Percentiles rank a stretch among this genome's conserved stretches.
phyloP scores from a whole-genome alignment of 2,329 filamentous ascomycete genomes.

The Pseudonectria foliicola region DNA sequence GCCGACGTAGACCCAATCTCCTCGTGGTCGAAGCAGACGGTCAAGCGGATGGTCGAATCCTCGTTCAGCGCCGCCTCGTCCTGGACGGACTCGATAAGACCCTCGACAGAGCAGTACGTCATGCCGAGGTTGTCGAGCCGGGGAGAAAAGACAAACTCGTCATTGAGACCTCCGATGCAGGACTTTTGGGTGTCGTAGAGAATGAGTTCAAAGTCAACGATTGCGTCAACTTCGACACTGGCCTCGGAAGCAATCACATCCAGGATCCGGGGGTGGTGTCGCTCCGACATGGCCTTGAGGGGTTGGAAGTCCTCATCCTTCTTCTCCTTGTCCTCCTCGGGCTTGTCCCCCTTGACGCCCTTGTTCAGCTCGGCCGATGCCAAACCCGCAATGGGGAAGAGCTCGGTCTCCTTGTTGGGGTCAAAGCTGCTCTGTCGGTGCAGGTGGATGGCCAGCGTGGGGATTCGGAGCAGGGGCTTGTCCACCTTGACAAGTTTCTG shows the following conservation, averaged over 20 bases:
- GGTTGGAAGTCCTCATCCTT: slow-evolving; percentile 59
- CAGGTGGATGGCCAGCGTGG: slow-evolving; percentile 89
- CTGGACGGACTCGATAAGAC: slow-evolving; percentile 71
- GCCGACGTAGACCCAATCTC: slow-evolving; percentile 91
- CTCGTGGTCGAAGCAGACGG: slow-evolving; percentile 94
- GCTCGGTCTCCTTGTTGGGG: slow-evolving; percentile 94
- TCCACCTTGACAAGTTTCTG: slow-evolving; percentile 87
- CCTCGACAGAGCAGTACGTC: slow-evolving; percentile 87
- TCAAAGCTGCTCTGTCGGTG: slow-evolving; percentile 79
- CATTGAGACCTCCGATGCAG: slow-evolving; percentile 78
- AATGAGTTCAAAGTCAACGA: slow-evolving; percentile 93
- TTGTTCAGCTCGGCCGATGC: slow-evolving; percentile 84
- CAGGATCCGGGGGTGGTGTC: slow-evolving; percentile 84
- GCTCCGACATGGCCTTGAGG: slow-evolving; percentile 67
- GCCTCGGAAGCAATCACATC: slow-evolving; percentile 78
- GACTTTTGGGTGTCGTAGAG: slow-evolving; percentile 94
- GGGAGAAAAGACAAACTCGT: slow-evolving; percentile 95
- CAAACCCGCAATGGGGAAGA: slow-evolving; percentile 88
- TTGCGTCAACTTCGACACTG: slow-evolving; percentile 59
- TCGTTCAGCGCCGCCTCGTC: slow-evolving; percentile 59
- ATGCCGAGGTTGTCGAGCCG: slow-evolving; percentile 93
- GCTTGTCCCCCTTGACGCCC: slow-evolving; percentile 45
- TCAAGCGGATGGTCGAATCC: slow-evolving; percentile 79
- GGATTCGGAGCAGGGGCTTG: slow-evolving; percentile 83
- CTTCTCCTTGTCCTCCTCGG: slow-evolving; percentile 27